Percentiles rank a stretch among this genome's conserved stretches.
These are phyloP conservation scores for Tripterygium wilfordii DNA, from an alignment of 177 flowering plant genomes.

Conservation along the genomic window DNA sequence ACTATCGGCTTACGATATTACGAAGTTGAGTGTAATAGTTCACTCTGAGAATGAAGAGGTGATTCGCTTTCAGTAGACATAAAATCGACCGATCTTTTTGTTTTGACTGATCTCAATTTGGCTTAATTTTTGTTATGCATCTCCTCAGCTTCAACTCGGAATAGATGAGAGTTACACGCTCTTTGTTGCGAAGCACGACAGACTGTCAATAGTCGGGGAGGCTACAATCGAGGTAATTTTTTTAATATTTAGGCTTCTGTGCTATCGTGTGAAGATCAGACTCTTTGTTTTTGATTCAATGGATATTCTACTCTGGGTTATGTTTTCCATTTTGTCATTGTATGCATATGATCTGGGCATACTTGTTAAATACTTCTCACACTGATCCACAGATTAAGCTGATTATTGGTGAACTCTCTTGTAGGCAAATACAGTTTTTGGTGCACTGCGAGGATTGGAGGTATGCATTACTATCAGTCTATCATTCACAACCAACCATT, in stretches of 20 bases:
- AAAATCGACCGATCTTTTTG: too few species aligned
- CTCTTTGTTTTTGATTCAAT: too few species aligned
- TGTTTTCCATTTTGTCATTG: too few species aligned
- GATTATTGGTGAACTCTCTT: too few species aligned
- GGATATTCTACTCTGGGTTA: too few species aligned
- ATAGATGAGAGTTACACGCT: conserved; percentile 66
- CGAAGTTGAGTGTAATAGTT: conserved; percentile 30
- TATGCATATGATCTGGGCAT: too few species aligned
- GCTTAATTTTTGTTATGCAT: conserved; percentile 4
- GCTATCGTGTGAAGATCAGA: too few species aligned
- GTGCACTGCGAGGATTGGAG: conserved; percentile 93
- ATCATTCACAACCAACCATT: too few species aligned
- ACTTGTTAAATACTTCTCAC: too few species aligned
- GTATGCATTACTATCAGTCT: conserved; percentile 30
- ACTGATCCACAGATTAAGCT: too few species aligned
- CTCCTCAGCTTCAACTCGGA: conserved; percentile 65
- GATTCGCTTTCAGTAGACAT: too few species aligned
- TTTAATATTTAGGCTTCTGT: too few species aligned
- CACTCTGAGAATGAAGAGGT: conserved; percentile 44
- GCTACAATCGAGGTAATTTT: conserved; percentile 49
- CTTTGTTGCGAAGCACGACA: conserved; percentile 28
- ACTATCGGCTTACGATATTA: conserved; percentile 30
- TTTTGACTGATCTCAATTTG: conserved; percentile 1
- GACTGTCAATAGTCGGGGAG: conserved; percentile 30
- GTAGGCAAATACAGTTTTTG: conserved; percentile 95